Evolutionary conservation across 352 stramenopile species (phyloP).

Genomic region (Pythium folliculosum): DNA sequence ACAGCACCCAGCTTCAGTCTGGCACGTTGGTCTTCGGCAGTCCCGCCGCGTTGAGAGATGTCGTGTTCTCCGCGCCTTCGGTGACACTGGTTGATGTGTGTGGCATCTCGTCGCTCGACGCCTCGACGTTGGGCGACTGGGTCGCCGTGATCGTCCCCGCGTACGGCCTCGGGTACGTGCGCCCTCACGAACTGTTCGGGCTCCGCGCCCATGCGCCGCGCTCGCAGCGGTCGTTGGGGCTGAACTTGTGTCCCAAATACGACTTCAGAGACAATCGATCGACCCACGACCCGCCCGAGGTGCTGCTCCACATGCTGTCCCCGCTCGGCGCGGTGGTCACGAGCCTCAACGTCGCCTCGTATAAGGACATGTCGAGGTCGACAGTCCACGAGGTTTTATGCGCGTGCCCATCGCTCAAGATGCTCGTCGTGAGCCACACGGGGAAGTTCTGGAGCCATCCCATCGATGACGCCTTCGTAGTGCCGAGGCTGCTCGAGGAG

Average conservation of each 20-base stretch:
- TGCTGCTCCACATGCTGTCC: neutral
- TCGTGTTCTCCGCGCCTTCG: neutral
- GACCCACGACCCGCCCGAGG: neutral
- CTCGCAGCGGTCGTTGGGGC: neutral
- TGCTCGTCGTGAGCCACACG: too few species aligned
- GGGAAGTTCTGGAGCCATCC: too few species aligned
- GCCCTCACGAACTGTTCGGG: neutral
- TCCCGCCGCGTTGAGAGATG: neutral
- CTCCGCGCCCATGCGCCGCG: neutral
- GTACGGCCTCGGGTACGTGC: conserved; percentile 6
- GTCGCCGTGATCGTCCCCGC: conserved; percentile 4
- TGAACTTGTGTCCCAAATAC: neutral
- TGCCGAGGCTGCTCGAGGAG: too few species aligned
- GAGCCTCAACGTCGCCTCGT: neutral
- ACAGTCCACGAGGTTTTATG: too few species aligned
- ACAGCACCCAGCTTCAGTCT: neutral
- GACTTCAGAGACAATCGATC: too few species aligned
- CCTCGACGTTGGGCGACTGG: conserved; percentile 6
- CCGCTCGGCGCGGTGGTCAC: neutral
- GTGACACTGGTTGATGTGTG: neutral
- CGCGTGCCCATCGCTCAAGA: too few species aligned
- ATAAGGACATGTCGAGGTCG: neutral
- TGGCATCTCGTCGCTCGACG: conserved; percentile 3
- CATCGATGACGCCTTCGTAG: too few species aligned
- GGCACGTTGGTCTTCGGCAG: neutral